A percentile compares a stretch with the other conserved stretches of the same genome.
Evolutionary conservation across 768 basidiomycete genomes (phyloP).

Genomic region (Suillus hirtellus): DNA sequence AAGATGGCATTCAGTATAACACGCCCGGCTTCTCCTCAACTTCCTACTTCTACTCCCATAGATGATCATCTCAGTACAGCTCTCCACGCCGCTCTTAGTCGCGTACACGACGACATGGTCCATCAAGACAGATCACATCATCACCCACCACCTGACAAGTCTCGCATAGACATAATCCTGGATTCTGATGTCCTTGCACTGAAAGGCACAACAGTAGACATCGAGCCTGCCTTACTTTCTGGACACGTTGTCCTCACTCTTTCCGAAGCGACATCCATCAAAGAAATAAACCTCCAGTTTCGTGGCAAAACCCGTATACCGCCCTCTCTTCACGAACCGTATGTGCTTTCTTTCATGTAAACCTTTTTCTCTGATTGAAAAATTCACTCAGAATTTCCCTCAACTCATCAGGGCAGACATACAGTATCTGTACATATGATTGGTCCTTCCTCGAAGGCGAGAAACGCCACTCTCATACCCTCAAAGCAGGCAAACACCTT

Average conservation of each 20-base stretch:
- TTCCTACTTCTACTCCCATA: constrained; percentile 13
- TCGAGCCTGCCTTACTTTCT: constrained; percentile 78
- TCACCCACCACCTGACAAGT: constrained; percentile 45
- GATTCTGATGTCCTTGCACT: constrained; percentile 70
- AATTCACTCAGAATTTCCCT: constrained; percentile 20
- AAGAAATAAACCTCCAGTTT: constrained; percentile 82
- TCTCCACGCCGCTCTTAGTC: constrained; percentile 40
- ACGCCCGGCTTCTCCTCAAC: constrained; percentile 35
- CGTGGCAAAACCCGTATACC: constrained; percentile 80
- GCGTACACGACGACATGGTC: constrained; percentile 27
- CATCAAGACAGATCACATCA: constrained; percentile 36
- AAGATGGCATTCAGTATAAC: constrained; percentile 37
- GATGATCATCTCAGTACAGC: constrained; percentile 38
- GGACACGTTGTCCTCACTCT: constrained; percentile 83
- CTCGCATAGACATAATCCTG: constrained; percentile 75
- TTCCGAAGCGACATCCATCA: constrained; percentile 78
- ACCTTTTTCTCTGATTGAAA: constrained; percentile 3
- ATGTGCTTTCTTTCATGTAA: constrained; percentile 30
- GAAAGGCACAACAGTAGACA: constrained; percentile 78
- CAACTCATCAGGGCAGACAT: constrained; percentile 45
- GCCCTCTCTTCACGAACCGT: constrained; percentile 57
- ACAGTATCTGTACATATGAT: constrained; percentile 76
- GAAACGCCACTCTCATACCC: constrained; percentile 76
- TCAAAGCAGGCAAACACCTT: constrained; percentile 92
- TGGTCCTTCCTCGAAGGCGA: constrained; percentile 92